Base-by-base conservation (phyloP, 176 grass and related monocot genomes). In the Oryza glaberrima region DNA sequence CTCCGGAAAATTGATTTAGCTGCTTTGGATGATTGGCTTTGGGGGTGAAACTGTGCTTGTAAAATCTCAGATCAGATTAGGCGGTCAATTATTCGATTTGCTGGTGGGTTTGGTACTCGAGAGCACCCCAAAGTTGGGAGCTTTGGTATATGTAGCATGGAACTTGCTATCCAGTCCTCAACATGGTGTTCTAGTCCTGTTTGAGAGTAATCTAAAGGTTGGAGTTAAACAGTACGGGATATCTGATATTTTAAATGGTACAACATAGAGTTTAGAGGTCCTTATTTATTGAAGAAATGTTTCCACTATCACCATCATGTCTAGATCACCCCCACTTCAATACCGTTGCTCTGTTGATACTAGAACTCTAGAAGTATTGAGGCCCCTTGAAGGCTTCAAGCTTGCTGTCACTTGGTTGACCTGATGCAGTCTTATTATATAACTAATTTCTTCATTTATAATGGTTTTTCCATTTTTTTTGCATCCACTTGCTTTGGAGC, bases 341-440 rank as follows among this genome's bases (percentile, higher is more conserved):
- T 54, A 67, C 10, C 6, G 8, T 73, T 64, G 15, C 44, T 70
- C 20, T 9, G 36, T 30, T 49, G 64, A 52, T 44, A 68, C 54
- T 20, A 20, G 19, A 58, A 58, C 19, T 17, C 22, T 30, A 44
- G 19, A 44, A 44, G 3, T 64, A 35, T 4, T 4, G 60, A 70
- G 5, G 9, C 4, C n/a, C 65, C 11, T 11, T 48, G 9, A 65
- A 76, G 12, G 41, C 11, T 11, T 48, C 20, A 76, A 76, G 17
- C 34, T 40, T 70, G 36, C 10, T 68, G 61, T 3, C 43, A 30
- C 20, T 64, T 60, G 65, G 19, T 1, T 65, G 54, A 25, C 47
- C 69, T 80, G 49, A 65, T 78, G 14, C 61, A 80, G 38, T 75
- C 63, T 49, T 73, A 40, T 49, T 73, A 40, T 46, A 17, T 15